Evolutionary conservation across 2,329 filamentous ascomycete species (phyloP), one percentile per base, ranked within the genome.

Genomic region (Curvularia hawaiiensis): DNA sequence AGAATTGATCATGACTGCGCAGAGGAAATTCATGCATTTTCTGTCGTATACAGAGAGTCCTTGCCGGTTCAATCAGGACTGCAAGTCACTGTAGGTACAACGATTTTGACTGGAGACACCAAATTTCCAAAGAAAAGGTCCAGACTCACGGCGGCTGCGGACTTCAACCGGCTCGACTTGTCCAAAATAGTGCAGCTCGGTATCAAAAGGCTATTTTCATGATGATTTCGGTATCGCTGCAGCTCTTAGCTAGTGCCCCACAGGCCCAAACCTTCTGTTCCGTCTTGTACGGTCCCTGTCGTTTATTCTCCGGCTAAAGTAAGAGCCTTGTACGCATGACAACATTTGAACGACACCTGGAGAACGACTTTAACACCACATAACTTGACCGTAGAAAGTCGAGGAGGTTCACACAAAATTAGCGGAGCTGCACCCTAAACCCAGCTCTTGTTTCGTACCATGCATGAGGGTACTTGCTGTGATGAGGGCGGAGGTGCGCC

Each of bases 401-500:
- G 35, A 18, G 7, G 7, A 9, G 9, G n/a, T 7, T 38, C 35
- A 38, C 35, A 16, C 7, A 16, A 38, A 38, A 10, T 9, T 38
- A 8, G 16, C 35, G n/a, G 16, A 38, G 35, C 35, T 38, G 35
- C 7, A 38, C 16, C 5, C n/a, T 10, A 38, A 38, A n/a, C 14
- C 35, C 35, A 38, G 35, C 35, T 38, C 18, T 38, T 10, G 18
- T 38, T 38, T 18, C 16, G 35, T 38, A 38, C 35, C 35, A 18
- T 38, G 35, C 35, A 38, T 3, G 35, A 9, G 35, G 35, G 16
- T 9, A n/a, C 35, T 38, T 38, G 35, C 6, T 6, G 35, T 18
- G 16, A 8, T 38, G 35, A 18, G 35, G 35, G 35, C 35, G n/a
- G 4, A 63, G 62, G 58, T 52, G 58, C 49, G 46, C 56, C 58